phyloP scores from a whole-genome alignment of 768 basidiomycete species.

The Tulasnella sp. region DNA sequence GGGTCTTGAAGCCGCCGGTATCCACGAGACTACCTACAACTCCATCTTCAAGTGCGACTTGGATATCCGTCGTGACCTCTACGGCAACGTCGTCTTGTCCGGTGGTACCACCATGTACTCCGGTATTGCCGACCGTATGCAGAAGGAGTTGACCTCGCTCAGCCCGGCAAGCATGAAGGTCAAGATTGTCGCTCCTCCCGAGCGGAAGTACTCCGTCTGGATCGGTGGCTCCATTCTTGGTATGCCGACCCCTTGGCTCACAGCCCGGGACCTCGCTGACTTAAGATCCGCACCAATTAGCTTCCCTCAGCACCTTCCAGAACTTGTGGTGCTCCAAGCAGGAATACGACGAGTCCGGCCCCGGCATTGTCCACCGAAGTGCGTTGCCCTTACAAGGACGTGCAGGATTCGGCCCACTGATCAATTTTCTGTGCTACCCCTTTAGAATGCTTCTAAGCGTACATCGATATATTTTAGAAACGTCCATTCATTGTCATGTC shows the following conservation, averaged over 20 bases:
- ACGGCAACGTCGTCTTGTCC: constrained; percentile 71
- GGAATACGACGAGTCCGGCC: constrained; percentile 83
- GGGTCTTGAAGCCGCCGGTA: constrained; percentile 74
- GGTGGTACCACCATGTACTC: constrained; percentile 96
- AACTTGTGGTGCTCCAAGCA: constrained; percentile 92
- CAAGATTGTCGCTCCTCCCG: constrained; percentile 89
- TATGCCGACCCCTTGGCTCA: background rate
- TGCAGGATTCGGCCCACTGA: background rate
- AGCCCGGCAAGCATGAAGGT: constrained; percentile 90
- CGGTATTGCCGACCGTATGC: constrained; percentile 93
- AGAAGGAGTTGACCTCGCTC: constrained; percentile 81
- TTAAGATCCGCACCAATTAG: constrained; percentile 34
- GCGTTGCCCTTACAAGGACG: background rate
- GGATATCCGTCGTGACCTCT: constrained; percentile 40
- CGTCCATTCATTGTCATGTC: background rate
- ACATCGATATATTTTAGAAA: background rate
- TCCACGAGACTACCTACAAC: constrained; percentile 86
- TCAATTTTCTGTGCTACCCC: background rate
- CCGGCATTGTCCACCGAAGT: constrained; percentile 70
- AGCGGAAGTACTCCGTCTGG: constrained; percentile 95
- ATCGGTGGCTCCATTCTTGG: constrained; percentile 73
- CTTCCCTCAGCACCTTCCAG: constrained; percentile 92
- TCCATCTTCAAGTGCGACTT: constrained; percentile 42
- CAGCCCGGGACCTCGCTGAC: background rate
- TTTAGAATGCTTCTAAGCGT: constrained; percentile 12